phyloP scores from a whole-genome alignment of 257 asterid species.

The Lithospermum erythrorhizon region DNA sequence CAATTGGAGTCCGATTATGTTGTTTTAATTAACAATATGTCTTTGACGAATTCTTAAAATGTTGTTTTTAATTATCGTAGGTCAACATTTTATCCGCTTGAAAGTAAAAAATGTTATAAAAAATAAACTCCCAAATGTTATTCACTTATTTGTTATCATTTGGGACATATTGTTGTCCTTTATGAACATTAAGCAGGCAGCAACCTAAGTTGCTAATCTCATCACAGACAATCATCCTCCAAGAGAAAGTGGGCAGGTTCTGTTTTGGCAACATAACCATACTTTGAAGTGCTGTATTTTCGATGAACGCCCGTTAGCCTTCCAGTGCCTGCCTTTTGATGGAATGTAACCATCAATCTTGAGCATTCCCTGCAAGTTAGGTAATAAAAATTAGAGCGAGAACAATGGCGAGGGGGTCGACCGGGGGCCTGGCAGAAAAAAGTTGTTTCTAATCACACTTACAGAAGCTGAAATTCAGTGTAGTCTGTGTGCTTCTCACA shows the following conservation, averaged over 20 bases:
- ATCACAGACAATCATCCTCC: not conserved
- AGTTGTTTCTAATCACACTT: constrained; percentile 14
- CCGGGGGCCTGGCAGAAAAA: not conserved
- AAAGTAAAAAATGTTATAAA: no score
- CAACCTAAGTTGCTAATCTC: not conserved
- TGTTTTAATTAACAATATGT: no score
- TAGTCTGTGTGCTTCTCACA: not conserved
- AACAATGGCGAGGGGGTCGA: not conserved
- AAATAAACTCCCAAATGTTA: no score
- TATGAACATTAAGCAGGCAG: not conserved
- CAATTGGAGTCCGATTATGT: no score
- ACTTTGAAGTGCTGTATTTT: not conserved
- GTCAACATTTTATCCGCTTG: no score
- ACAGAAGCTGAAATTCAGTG: constrained; percentile 8
- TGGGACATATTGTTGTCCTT: no score
- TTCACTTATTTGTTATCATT: no score
- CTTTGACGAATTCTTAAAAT: no score
- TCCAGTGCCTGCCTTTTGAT: not conserved
- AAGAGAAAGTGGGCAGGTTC: not conserved
- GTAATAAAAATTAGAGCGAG: not conserved
- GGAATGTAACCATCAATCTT: not conserved
- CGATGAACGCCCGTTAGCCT: not conserved
- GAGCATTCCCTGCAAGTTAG: not conserved
- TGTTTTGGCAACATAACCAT: not conserved
- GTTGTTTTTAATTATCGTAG: no score